Evolutionary conservation across 2,329 filamentous ascomycete genomes (phyloP), one percentile per base, ranked within the genome.

Genomic region (Fusarium sambucinum): DNA sequence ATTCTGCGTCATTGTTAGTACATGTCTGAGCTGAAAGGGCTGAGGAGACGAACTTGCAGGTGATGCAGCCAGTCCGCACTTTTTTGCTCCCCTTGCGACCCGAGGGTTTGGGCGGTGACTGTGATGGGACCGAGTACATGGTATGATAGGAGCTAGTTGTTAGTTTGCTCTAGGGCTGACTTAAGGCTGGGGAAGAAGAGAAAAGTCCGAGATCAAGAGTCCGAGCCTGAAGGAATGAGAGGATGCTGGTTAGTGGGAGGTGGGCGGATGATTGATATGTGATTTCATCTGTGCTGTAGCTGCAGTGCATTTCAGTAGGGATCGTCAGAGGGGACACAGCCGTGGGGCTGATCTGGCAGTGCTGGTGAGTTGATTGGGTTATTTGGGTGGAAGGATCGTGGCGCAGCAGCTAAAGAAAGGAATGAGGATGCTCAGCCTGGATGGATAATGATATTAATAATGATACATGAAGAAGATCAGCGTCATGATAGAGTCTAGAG

Each of bases 41-140:
- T 1, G 21, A 16, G 17, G 30, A 35, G 8, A 82, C 84, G 66
- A 70, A 85, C 84, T 86, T 86, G 83, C 85, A 87, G 48, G 85
- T 87, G 57, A 84, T 78, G 74, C 85, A 87, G 16, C 85, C 85
- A 9, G 82, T 84, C 53, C 81, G 77, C 54, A 83, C 82, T 67
- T 83, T 83, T 70, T 79, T 81, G 46, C 77, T 82, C 16, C 81
- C 81, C 69, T 82, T 83, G 27, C 77, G 77, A 21, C 77, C 77
- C 11, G 73, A 76, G 10, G 73, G 57, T 42, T 58, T 61, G 11
- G 63, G 37, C 16, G 57, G 16, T 11, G 61, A 47, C 5, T 63
- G 56, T 2, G 67, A 33, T 4, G 69, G 32, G 21, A 54, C 2
- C 13, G 56, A 30, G 52, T 51, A 50, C 67, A 70, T 70, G 40